Base-by-base conservation (phyloP, 2,329 filamentous ascomycete species). In the Talaromyces sp. region DNA sequence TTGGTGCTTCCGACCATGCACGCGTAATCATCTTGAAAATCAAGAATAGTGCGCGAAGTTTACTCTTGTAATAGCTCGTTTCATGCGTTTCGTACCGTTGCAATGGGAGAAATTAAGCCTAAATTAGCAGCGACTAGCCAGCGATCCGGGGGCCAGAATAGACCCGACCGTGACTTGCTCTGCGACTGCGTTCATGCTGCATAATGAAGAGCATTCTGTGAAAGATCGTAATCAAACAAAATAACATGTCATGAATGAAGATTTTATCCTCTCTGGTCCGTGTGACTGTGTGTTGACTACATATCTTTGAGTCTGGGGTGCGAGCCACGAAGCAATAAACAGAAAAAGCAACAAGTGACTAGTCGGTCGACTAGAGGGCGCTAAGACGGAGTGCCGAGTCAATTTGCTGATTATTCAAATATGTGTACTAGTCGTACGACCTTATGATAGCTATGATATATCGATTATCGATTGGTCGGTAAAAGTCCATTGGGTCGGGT, bases 21-120 rank as follows among this genome's bases (percentile, higher is more conserved):
- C 31, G 52, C 37, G 31, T 39, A 25, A 39, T 54, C 17, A 54
- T 39, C 19, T 37, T 33, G 52, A 54, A 22, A 54, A 35, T 54
- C 50, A 31, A 54, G 10, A 54, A 19, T n/a, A 54, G n/a, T 33
- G 27, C 50, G 50, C 35, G 50, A 54, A n/a, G 3, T 35, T 54
- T 33, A 37, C 31, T 54, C 50, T 35, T 54, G 50, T 25, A 22
- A 54, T 37, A 54, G 50, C 17, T n/a, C 27, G 31, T 61, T 61
- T 61, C 43, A 61, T 11, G 6, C 37, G 59, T 61, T 61, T 41
- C 45, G 59, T 61, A 52, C 59, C 59, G 59, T 61, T 52, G 27
- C 59, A 61, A 25, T 56, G 33, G 47, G 15, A 61, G 37, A 31
- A 25, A 52, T 52, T 61, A 43, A 60, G 25, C 58, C 58, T 35